Base-by-base conservation (phyloP, 2,329 filamentous ascomycete species). In the Hypoxylon sp. region DNA sequence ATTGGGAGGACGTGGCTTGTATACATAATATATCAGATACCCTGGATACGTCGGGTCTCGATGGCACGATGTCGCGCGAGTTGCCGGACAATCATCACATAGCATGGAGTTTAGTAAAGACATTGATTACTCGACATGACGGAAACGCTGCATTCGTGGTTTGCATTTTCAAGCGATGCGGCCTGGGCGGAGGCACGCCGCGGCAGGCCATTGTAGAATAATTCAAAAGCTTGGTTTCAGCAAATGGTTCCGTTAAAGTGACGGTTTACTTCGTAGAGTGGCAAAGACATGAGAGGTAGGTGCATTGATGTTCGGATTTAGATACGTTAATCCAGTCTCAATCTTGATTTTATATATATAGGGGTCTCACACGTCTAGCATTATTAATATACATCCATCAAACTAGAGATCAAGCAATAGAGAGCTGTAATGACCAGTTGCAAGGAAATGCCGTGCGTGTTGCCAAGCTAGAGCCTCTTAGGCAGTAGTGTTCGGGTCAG, bases 1-100 rank as follows among this genome's bases (percentile, higher is more conserved):
- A 68, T 61, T 65, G 50, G 22, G 28, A 56, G 38, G 40, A 50
- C 14, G 22, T 50, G 22, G 42, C 22, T 40, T 56, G 32, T 52
- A 57, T 57, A 61, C 48, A 57, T 57, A 61, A 61, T 65, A 56
- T 16, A 38, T 40, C 36, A 40, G 24, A 56, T 46, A 51, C 22
- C 51, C 49, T 20, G 24, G 32, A 61, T 49, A 44, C 40, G 53
- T 52, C 32, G 36, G 48, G 20, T 56, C 45, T 44, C 18, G 55
- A 28, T 44, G 50, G 32, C 42, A 40, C 50, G 28, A 32, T 49
- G 44, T 50, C 28, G 20, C 16, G 28, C 40, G 26, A 20, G 40
- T 45, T 54, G 61, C 36, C 45, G 28, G 61, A 38, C 51, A 54
- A 45, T 50, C 16, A 45, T 50, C 16, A 24, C 56, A 55, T 24